Evolutionary conservation across 140 eudicot genomes (phyloP).

Genomic region (Anethum foeniculum): DNA sequence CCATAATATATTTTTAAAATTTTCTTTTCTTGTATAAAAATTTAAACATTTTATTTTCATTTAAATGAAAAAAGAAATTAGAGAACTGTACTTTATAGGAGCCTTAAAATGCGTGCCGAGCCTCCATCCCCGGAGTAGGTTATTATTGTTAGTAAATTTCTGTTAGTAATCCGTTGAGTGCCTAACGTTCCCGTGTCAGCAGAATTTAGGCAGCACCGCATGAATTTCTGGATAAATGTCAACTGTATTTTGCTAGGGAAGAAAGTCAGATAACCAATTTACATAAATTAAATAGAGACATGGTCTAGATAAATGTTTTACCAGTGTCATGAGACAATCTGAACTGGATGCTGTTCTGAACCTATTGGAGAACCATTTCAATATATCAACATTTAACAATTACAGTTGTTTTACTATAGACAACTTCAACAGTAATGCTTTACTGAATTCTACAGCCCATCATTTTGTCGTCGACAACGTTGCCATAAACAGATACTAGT

Average conservation of each 20-base stretch:
- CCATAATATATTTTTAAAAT: too few species aligned
- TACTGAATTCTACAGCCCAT: slow-evolving; percentile 69
- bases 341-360: not conserved
- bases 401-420: not conserved
- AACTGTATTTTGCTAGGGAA: too few species aligned
- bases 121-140: too few species aligned
- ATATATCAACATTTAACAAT: not conserved
- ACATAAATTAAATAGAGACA: not conserved
- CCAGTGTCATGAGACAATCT: not conserved
- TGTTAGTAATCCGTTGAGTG: not conserved
- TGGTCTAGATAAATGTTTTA: not conserved
- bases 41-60: too few species aligned
- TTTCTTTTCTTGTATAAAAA: too few species aligned
- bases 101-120: too few species aligned
- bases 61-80: too few species aligned
- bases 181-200: not conserved
- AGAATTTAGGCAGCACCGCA: not conserved
- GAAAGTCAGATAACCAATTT: too few species aligned
- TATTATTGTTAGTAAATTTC: too few species aligned
- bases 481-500: slow-evolving; percentile 70
- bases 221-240: too few species aligned
- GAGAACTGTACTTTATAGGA: too few species aligned
- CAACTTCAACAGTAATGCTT: not conserved
- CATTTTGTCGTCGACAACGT: slow-evolving; percentile 63
- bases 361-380: not conserved